phyloP scores from a whole-genome alignment of 2,329 filamentous ascomycete genomes.

The Trichoderma sp. region DNA sequence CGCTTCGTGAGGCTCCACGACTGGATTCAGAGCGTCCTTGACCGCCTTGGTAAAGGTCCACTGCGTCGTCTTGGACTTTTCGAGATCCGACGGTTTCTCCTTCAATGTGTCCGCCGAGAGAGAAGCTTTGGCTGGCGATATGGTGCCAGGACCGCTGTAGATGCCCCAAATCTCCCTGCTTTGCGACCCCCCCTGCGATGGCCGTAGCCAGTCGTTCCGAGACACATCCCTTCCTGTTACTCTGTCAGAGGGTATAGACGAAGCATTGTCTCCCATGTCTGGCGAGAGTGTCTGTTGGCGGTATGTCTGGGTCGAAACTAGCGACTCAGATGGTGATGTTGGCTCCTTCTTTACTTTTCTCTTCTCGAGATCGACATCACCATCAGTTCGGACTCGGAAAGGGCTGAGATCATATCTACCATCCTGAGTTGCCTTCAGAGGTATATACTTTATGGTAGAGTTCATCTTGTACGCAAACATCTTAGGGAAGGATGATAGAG shows the following conservation, averaged over 20 bases:
- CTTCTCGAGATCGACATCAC: constrained; percentile 58
- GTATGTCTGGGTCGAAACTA: constrained; percentile 31
- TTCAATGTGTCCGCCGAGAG: constrained; percentile 29
- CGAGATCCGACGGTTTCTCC: constrained; percentile 57
- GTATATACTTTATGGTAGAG: constrained; percentile 79
- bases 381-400: constrained; percentile 72
- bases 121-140: constrained; percentile 9
- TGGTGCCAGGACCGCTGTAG: not conserved
- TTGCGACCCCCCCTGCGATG: constrained; percentile 37
- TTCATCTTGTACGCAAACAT: constrained; percentile 93
- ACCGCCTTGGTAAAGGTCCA: constrained; percentile 88
- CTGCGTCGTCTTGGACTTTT: constrained; percentile 80
- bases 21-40: constrained; percentile 79
- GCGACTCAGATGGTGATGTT: constrained; percentile 65
- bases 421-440: constrained; percentile 68
- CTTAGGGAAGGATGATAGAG: constrained; percentile 84
- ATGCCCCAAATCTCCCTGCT: constrained; percentile 32
- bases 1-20: constrained; percentile 71
- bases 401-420: constrained; percentile 82
- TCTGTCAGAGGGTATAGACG: constrained; percentile 40
- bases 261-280: constrained; percentile 39
- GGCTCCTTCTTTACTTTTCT: constrained; percentile 61
- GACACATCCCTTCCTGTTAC: constrained; percentile 47
- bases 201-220: constrained; percentile 57
- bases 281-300: constrained; percentile 24